These are phyloP conservation scores for Monosporascus sp. DNA, from an alignment of 2,329 filamentous ascomycete species.

Conservation along the genomic window DNA sequence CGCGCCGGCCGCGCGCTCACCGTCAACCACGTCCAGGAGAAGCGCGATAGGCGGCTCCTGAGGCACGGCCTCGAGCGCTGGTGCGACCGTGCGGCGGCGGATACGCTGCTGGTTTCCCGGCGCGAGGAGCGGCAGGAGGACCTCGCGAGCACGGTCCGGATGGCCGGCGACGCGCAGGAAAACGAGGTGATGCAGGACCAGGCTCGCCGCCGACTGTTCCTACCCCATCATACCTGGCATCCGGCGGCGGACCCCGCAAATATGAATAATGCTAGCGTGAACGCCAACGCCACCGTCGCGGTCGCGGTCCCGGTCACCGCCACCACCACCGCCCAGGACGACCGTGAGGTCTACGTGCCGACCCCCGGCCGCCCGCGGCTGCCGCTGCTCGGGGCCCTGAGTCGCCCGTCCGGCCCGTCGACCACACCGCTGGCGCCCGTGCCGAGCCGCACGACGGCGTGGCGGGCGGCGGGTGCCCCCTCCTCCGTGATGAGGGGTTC, in stretches of 20 bases:
- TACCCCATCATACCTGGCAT: slow-evolving; percentile 14
- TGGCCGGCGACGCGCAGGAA: slow-evolving; percentile 19
- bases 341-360: slow-evolving; percentile 19
- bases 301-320: not conserved
- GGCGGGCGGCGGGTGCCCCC: slow-evolving; percentile 1
- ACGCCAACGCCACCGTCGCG: no score
- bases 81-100: slow-evolving; percentile 19
- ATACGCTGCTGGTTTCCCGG: slow-evolving; percentile 20
- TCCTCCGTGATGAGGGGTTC: slow-evolving; percentile 21
- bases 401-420: slow-evolving; percentile 17
- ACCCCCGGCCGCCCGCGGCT: slow-evolving; percentile 27
- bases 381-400: slow-evolving; percentile 18
- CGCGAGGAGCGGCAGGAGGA: no score
- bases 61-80: slow-evolving; percentile 25
- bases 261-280: no score
- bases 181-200: slow-evolving; percentile 12
- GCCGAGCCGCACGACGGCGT: slow-evolving; percentile 9
- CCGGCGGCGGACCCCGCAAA: slow-evolving; percentile 10
- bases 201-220: slow-evolving; percentile 13
- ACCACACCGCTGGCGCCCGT: slow-evolving; percentile 28
- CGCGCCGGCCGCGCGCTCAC: slow-evolving; percentile 23
- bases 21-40: slow-evolving; percentile 23
- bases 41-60: slow-evolving; percentile 21
- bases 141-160: slow-evolving; percentile 11
- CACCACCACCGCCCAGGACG: not conserved